Conservation (phyloP, 768 basidiomycete genomes). For the Symmetrospora coprosmae region DNA sequence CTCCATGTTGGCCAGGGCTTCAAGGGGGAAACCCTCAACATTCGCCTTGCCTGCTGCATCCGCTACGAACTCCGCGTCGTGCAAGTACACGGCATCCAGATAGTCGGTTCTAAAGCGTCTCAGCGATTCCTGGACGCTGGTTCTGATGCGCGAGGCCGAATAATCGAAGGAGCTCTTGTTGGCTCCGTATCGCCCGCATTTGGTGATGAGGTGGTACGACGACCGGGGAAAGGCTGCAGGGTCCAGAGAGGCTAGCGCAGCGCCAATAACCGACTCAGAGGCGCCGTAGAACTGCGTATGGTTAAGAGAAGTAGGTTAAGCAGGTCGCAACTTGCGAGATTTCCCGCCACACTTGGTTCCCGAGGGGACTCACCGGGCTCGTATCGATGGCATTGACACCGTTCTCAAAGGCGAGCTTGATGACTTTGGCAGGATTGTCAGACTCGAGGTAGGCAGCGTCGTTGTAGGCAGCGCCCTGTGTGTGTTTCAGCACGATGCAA, state of each 20-base stretch:
- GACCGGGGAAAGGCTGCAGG: neutral
- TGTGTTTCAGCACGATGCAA: neutral
- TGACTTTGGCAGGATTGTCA: conserved; percentile 1
- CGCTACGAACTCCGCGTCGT: conserved; percentile 58
- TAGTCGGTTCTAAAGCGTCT: conserved; percentile 58
- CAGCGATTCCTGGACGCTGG: conserved; percentile 54
- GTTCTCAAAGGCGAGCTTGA: conserved; percentile 5
- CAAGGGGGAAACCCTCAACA: neutral
- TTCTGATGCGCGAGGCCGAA: conserved; percentile 50
- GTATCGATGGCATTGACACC: conserved; percentile 14
- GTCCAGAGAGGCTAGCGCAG: neutral
- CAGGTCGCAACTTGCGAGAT: no score
- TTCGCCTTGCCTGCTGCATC: conserved; percentile 38
- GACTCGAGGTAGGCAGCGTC: neutral
- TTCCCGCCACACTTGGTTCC: no score
- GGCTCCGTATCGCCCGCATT: conserved; percentile 63
- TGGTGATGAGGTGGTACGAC: conserved; percentile 48
- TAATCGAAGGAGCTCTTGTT: conserved; percentile 55
- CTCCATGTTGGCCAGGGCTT: conserved; percentile 40
- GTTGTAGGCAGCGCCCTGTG: conserved; percentile 5
- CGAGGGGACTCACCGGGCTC: neutral
- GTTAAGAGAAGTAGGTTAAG: neutral
- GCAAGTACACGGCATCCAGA: conserved; percentile 63
- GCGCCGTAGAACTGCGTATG: conserved; percentile 7
- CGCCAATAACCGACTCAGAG: conserved; percentile 1